phyloP scores from a whole-genome alignment of 306 rosid genomes.

The Rosa chinensis region DNA sequence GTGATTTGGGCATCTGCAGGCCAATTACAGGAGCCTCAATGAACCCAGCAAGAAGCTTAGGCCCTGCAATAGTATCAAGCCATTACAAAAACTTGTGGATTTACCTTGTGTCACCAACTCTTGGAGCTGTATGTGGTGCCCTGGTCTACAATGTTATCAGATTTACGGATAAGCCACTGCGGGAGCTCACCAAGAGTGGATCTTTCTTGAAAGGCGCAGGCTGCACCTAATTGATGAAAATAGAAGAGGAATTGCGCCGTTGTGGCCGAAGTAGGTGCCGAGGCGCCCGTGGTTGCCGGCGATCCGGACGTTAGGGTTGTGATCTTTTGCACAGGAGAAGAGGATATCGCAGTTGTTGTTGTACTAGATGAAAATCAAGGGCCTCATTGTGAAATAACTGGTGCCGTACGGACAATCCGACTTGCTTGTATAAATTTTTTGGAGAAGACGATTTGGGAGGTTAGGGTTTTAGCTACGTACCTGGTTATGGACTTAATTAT shows the following conservation, averaged over 20 bases:
- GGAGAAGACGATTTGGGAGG: background rate
- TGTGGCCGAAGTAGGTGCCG: constrained; percentile 84
- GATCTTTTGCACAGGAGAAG: too few relatives aligned
- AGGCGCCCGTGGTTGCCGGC: constrained; percentile 87
- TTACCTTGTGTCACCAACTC: constrained; percentile 45
- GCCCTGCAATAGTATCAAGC: constrained; percentile 61
- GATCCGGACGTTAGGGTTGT: constrained; percentile 55
- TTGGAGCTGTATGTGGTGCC: constrained; percentile 67
- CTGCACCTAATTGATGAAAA: constrained; percentile 9
- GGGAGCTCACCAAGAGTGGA: constrained; percentile 58
- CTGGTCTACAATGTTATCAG: constrained; percentile 62
- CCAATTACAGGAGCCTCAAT: constrained; percentile 84
- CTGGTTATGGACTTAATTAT: background rate
- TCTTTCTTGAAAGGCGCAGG: constrained; percentile 46
- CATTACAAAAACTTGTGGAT: constrained; percentile 63
- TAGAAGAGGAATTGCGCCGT: constrained; percentile 48
- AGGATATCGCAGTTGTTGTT: too few relatives aligned
- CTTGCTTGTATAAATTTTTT: too few relatives aligned
- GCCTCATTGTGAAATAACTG: too few relatives aligned
- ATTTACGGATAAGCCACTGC: constrained; percentile 57
- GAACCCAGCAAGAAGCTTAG: constrained; percentile 90
- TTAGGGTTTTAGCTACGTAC: too few relatives aligned
- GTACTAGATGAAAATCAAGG: too few relatives aligned
- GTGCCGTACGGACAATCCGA: too few relatives aligned
- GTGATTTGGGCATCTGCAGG: constrained; percentile 31